phyloP scores from a whole-genome alignment of 1,284 basidiomycete species.

The Leccinum pachyderme region DNA sequence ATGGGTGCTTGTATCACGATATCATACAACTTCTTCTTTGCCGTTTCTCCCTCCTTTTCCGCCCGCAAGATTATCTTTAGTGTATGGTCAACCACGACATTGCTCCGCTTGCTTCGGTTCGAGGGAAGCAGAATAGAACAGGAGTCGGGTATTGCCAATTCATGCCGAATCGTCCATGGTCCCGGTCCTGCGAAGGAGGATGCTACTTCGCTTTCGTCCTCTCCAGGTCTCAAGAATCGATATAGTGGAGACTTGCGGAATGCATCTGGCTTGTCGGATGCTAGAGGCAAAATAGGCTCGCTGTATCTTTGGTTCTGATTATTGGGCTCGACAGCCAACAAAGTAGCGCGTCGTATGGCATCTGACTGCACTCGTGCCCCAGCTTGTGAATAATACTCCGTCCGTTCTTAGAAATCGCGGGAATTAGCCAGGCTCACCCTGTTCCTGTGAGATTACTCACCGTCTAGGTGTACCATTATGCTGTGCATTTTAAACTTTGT shows the following conservation, averaged over 20 bases:
- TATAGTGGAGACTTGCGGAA: conserved; percentile 56
- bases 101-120: conserved; percentile 80
- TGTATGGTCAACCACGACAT: conserved; percentile 76
- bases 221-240: conserved; percentile 40
- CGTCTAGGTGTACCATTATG: conserved; percentile 78
- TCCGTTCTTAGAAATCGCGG: conserved; percentile 53
- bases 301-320: conserved; percentile 31
- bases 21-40: conserved; percentile 83
- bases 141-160: conserved; percentile 57
- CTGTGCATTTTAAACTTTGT: conserved; percentile 84
- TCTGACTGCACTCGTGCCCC: conserved; percentile 75
- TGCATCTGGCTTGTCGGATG: conserved; percentile 53
- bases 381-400: conserved; percentile 76
- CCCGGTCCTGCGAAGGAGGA: conserved; percentile 70
- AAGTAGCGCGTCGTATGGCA: conserved; percentile 60
- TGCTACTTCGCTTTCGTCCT: conserved; percentile 52
- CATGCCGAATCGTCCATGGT: conserved; percentile 65
- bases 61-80: conserved; percentile 86
- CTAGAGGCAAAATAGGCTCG: conserved; percentile 65
- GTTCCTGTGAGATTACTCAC: conserved; percentile 41
- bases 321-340: conserved; percentile 64
- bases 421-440: conserved; percentile 1
- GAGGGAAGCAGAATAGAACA: conserved; percentile 71
- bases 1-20: conserved; percentile 87
- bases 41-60: conserved; percentile 73